Conservation (phyloP, 2,329 filamentous ascomycete genomes). For the Sclerotinia minor region DNA sequence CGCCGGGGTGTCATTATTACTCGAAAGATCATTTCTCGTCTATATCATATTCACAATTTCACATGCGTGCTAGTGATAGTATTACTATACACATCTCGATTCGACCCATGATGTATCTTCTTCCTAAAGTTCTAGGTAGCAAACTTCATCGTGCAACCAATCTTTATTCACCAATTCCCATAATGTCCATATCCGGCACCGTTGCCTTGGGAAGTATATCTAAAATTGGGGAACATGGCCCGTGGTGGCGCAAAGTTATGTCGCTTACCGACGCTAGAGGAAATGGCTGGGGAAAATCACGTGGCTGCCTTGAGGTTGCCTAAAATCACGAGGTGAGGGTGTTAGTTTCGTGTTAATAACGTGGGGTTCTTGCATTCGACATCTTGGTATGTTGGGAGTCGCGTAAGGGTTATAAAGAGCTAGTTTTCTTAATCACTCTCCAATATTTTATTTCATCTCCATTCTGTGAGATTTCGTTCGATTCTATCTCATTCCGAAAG, state of each 20-base stretch:
- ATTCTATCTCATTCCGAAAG: neutral
- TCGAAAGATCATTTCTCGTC: neutral
- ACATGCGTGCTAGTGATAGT: neutral
- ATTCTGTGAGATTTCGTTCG: too few species aligned
- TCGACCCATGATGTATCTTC: neutral
- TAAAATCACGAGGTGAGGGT: conserved; percentile 15
- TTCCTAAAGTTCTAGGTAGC: conserved; percentile 2
- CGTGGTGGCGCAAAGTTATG: neutral
- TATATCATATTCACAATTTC: neutral
- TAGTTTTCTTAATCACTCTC: too few species aligned
- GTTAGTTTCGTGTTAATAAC: conserved; percentile 1
- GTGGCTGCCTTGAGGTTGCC: conserved; percentile 12
- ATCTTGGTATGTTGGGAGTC: neutral
- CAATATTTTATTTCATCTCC: neutral
- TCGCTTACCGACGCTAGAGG: neutral
- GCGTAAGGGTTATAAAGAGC: conserved; percentile 6
- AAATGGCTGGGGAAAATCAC: neutral
- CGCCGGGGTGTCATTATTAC: neutral
- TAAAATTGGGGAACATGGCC: neutral
- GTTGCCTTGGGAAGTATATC: neutral
- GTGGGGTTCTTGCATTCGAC: neutral
- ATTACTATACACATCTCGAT: neutral
- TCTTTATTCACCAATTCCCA: too few species aligned
- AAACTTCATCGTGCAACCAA: neutral
- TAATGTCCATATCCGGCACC: too few species aligned